A percentile compares a stretch with the other conserved stretches of the same genome.
Evolutionary conservation across 345 rosid genomes (phyloP).

Genomic region (Punica granatum): DNA sequence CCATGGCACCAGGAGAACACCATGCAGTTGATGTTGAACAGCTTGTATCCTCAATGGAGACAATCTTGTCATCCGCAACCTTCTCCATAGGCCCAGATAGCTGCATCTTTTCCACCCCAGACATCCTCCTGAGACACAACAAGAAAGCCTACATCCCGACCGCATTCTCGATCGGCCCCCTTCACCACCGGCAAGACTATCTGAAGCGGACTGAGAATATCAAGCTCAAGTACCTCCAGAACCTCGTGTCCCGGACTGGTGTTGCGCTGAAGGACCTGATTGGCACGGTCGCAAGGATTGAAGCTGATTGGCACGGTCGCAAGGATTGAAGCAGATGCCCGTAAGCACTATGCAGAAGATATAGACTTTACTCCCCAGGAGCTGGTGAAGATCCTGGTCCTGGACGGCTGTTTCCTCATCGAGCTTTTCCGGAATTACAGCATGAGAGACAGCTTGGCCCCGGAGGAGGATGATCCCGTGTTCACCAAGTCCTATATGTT

Average conservation of each 20-base stretch:
- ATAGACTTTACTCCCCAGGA: not conserved
- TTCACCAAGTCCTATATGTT: conserved; percentile 17
- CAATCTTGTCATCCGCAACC: not conserved
- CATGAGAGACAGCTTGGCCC: not conserved
- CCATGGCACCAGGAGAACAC: not conserved
- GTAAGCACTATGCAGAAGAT: conserved; percentile 15
- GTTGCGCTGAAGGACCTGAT: not conserved
- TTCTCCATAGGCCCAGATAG: not conserved
- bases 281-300: not conserved
- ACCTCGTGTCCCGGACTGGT: not conserved
- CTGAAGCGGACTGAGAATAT: not conserved
- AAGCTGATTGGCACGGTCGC: not conserved
- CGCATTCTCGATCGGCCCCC: not conserved
- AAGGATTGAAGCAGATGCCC: not conserved
- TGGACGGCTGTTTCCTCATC: conserved; percentile 19
- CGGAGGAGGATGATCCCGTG: conserved; percentile 9
- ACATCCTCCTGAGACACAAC: not conserved
- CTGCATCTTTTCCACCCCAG: not conserved
- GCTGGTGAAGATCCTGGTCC: conserved; percentile 10
- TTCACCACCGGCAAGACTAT: not conserved
- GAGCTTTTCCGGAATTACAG: conserved; percentile 11
- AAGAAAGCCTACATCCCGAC: not conserved
- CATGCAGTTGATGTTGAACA: not conserved
- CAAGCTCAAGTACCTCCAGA: not conserved
- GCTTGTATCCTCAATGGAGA: not conserved